A percentile compares a stretch with the other conserved stretches of the same genome.
Evolutionary conservation across 169 alveolate genomes (phyloP).

Genomic region (Hepatocystis sp.): DNA sequence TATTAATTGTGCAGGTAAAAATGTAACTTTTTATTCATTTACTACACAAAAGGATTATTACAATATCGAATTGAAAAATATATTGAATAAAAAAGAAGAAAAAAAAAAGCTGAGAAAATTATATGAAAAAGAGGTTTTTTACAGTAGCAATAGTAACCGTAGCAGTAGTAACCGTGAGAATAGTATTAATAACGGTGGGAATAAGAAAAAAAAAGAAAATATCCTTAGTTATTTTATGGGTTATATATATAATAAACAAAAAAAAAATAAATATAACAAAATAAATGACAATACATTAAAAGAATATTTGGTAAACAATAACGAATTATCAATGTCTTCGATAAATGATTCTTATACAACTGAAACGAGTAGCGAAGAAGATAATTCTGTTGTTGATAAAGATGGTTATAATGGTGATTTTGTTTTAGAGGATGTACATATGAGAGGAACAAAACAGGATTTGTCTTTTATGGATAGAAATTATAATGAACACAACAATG

Average conservation of each 20-base stretch:
- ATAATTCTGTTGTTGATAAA: slow-evolving; percentile 15
- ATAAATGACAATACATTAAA: slow-evolving; percentile 24
- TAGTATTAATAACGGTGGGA: slow-evolving; percentile 11
- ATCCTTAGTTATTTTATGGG: slow-evolving; percentile 22
- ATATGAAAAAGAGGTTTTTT: slow-evolving; percentile 9
- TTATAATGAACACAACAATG: too few species aligned
- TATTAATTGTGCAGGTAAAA: slow-evolving; percentile 24
- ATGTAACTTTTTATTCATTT: slow-evolving; percentile 52
- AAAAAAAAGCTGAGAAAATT: not conserved
- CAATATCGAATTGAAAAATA: slow-evolving; percentile 34
- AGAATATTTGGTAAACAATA: slow-evolving; percentile 47
- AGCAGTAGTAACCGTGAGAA: too few species aligned
- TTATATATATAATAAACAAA: slow-evolving; percentile 24
- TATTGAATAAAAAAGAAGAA: slow-evolving; percentile 7
- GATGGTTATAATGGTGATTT: too few species aligned
- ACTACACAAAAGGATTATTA: slow-evolving; percentile 56
- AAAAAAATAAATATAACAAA: slow-evolving; percentile 33
- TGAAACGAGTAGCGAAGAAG: slow-evolving; percentile 57
- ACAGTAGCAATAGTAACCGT: too few species aligned
- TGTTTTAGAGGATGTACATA: too few species aligned
- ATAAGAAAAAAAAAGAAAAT: too few species aligned
- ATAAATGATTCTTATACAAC: slow-evolving; percentile 55
- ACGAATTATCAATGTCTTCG: slow-evolving; percentile 12
- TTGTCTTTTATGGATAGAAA: too few species aligned
- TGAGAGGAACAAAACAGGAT: too few species aligned